Percentiles rank a stretch among this genome's conserved stretches.
Conservation (phyloP, 108 stramenopile genomes). For the Poteriospumella lacustris region DNA sequence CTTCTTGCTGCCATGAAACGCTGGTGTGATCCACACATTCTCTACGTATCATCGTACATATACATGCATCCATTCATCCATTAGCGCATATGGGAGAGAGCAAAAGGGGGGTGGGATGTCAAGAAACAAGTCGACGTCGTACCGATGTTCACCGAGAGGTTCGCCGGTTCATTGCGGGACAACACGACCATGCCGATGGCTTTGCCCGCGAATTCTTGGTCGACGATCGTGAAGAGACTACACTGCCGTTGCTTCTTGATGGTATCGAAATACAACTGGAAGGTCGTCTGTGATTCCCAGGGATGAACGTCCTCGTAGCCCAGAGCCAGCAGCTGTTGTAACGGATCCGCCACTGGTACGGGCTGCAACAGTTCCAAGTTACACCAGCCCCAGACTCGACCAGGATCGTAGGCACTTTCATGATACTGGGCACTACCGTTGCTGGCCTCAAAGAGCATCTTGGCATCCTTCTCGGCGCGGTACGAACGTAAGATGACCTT, state of each 20-base stretch:
- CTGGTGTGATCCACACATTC: slow-evolving; percentile 25
- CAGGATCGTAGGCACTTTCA: slow-evolving; percentile 11
- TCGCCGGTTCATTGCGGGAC: not conserved
- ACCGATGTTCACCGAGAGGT: not conserved
- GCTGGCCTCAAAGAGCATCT: not conserved
- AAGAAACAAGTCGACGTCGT: too few species aligned
- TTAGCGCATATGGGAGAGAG: too few species aligned
- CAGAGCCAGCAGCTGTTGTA: not conserved
- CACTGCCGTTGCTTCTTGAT: not conserved
- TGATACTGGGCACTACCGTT: not conserved
- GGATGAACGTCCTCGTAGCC: not conserved
- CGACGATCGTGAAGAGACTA: not conserved
- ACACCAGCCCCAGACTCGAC: slow-evolving; percentile 22
- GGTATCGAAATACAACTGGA: not conserved
- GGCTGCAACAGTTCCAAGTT: not conserved
- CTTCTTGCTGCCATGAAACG: slow-evolving; percentile 17
- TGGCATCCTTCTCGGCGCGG: too few species aligned
- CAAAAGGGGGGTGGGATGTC: too few species aligned
- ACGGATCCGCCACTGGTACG: not conserved
- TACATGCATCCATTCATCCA: too few species aligned
- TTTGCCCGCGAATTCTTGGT: not conserved
- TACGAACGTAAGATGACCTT: too few species aligned
- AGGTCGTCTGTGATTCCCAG: not conserved
- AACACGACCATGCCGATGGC: not conserved
- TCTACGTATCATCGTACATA: too few species aligned